Conservation (phyloP, 305 asterid genomes). For the Nicotiana rustica region DNA sequence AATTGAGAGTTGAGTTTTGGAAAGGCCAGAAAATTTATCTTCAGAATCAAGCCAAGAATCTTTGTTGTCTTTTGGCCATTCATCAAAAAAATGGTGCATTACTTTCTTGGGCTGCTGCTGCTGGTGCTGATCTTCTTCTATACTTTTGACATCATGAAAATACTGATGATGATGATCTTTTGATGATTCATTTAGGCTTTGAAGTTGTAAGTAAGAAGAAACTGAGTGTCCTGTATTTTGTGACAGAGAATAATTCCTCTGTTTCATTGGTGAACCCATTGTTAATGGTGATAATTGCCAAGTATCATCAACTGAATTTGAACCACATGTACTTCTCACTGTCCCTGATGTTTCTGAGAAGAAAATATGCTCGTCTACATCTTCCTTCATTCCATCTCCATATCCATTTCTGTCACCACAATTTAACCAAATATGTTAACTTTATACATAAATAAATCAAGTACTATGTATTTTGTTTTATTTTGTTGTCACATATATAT, state of each 20-base stretch:
- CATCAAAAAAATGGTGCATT: constrained; percentile 90
- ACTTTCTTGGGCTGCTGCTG: constrained; percentile 66
- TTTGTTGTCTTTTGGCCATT: constrained; percentile 64
- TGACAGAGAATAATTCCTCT: constrained; percentile 44
- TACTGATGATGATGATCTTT: constrained; percentile 33
- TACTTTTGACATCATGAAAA: not conserved
- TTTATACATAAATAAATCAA: not conserved
- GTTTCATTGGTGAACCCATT: constrained; percentile 59
- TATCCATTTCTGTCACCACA: constrained; percentile 42
- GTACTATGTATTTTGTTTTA: not conserved
- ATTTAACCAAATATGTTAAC: not conserved
- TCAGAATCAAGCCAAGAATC: constrained; percentile 54
- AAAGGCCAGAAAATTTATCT: constrained; percentile 46
- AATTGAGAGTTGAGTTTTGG: constrained; percentile 68
- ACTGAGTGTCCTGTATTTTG: constrained; percentile 37
- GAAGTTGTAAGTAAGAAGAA: constrained; percentile 42
- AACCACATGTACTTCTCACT: constrained; percentile 45
- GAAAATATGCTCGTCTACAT: constrained; percentile 52
- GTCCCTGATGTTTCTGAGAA: constrained; percentile 53
- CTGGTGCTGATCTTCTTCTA: constrained; percentile 39
- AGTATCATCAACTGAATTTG: constrained; percentile 44
- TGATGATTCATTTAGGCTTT: constrained; percentile 37
- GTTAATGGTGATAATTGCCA: constrained; percentile 61
- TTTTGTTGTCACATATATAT: too few relatives aligned
- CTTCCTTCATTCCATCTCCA: constrained; percentile 54